Conservation (phyloP, 2,329 filamentous ascomycete species). For the Aureobasidium sp. region DNA sequence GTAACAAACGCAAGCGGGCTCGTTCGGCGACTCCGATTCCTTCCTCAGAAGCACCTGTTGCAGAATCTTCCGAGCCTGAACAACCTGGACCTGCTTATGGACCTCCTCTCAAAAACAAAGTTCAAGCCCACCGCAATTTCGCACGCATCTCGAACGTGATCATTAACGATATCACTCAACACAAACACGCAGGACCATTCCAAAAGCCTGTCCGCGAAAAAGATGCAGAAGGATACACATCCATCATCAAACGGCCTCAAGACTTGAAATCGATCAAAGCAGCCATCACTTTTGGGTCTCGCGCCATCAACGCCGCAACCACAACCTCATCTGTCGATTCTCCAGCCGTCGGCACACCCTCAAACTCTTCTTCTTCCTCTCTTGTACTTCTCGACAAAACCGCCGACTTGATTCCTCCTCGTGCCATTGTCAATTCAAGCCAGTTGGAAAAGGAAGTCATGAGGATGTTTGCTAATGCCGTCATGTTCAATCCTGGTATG, state of each 20-base stretch:
- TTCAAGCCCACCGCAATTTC: constrained; percentile 42
- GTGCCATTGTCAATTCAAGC: constrained; percentile 83
- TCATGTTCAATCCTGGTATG: constrained; percentile 97
- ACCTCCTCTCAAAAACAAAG: constrained; percentile 20
- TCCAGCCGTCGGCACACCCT: constrained; percentile 46
- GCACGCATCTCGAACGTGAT: constrained; percentile 38
- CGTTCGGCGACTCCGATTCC: constrained; percentile 17
- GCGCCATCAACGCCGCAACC: constrained; percentile 48
- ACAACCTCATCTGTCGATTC: constrained; percentile 41
- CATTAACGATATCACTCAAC: constrained; percentile 43
- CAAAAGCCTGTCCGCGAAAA: constrained; percentile 40
- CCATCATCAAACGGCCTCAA: constrained; percentile 44
- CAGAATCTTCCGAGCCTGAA: not conserved
- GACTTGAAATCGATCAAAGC: constrained; percentile 43
- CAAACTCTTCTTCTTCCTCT: constrained; percentile 21
- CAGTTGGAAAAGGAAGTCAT: constrained; percentile 90
- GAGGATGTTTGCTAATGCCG: constrained; percentile 94
- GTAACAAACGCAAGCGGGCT: constrained; percentile 34
- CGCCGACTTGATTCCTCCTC: constrained; percentile 73
- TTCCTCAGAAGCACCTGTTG: not conserved
- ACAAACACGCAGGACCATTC: constrained; percentile 46
- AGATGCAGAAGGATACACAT: constrained; percentile 43
- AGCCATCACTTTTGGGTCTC: constrained; percentile 41
- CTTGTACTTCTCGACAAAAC: constrained; percentile 59
- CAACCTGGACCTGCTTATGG: not conserved